A percentile compares a stretch with the other conserved stretches of the same genome.
Evolutionary conservation across 1,284 basidiomycete species (phyloP).

Genomic region (Apiotrichum siamense): DNA sequence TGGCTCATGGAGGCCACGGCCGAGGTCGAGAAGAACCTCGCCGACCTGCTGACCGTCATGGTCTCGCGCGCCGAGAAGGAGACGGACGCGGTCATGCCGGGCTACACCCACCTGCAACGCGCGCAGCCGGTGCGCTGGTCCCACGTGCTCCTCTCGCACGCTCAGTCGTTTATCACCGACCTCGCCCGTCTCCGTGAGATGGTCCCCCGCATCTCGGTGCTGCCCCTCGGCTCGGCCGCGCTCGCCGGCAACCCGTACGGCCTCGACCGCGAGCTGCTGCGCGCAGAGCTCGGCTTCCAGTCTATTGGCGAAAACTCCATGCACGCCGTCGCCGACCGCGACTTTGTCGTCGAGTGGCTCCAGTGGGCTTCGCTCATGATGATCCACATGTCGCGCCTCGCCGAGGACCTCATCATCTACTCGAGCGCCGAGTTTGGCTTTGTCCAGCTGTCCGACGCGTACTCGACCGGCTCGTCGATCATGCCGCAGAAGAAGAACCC

Average conservation of each 20-base stretch:
- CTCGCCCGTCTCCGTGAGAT: slow-evolving; percentile 80
- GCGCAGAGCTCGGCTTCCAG: slow-evolving; percentile 74
- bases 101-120: slow-evolving; percentile 95
- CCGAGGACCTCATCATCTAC: slow-evolving; percentile 95
- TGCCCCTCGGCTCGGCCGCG: slow-evolving; percentile 89
- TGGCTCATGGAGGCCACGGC: slow-evolving; percentile 83
- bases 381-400: slow-evolving; percentile 88
- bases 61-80: slow-evolving; percentile 87
- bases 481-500: slow-evolving; percentile 99
- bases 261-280: slow-evolving; percentile 83
- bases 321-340: slow-evolving; percentile 91
- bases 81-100: slow-evolving; percentile 83
- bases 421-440: slow-evolving; percentile 97
- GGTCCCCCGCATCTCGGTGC: slow-evolving; percentile 75
- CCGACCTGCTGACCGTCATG: slow-evolving; percentile 77
- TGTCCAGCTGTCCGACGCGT: slow-evolving; percentile 87
- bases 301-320: slow-evolving; percentile 86
- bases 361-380: slow-evolving; percentile 93
- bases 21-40: slow-evolving; percentile 65
- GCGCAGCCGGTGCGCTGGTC: slow-evolving; percentile 99
- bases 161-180: slow-evolving; percentile 82
- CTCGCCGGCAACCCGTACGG: slow-evolving; percentile 94
- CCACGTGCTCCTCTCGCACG: slow-evolving; percentile 90
- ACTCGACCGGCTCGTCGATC: slow-evolving; percentile 97
- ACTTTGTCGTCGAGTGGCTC: slow-evolving; percentile 94